phyloP scores from a whole-genome alignment of 2,329 filamentous ascomycete species.

The Didymella sp. region DNA sequence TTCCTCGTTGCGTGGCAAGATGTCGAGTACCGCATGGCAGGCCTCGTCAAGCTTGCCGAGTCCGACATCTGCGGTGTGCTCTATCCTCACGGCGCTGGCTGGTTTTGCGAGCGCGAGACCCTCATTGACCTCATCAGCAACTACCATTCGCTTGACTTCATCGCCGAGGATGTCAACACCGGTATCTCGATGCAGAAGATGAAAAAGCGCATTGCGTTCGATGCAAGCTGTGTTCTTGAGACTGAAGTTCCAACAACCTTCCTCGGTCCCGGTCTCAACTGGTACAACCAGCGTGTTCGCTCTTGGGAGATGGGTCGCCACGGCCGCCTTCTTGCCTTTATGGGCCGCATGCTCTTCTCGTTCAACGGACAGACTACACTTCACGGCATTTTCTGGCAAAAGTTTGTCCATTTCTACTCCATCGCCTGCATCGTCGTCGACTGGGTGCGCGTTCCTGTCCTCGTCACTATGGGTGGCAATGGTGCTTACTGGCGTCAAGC shows the following conservation, averaged over 20 bases:
- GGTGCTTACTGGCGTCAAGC: slow-evolving; percentile 22
- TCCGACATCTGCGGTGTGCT: slow-evolving; percentile 24
- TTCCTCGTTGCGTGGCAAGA: slow-evolving; percentile 30
- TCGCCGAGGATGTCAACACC: slow-evolving; percentile 28
- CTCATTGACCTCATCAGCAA: slow-evolving; percentile 26
- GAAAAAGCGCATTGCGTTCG: slow-evolving; percentile 28
- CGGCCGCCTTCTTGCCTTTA: slow-evolving; percentile 25
- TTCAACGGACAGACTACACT: slow-evolving; percentile 18
- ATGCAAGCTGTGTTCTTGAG: slow-evolving; percentile 23
- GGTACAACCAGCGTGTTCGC: slow-evolving; percentile 26
- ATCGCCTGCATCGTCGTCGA: slow-evolving; percentile 27
- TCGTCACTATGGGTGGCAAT: slow-evolving; percentile 24
- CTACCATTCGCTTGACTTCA: slow-evolving; percentile 30
- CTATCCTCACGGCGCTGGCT: slow-evolving; percentile 29
- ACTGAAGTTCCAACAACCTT: slow-evolving; percentile 30
- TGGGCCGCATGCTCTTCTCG: slow-evolving; percentile 20
- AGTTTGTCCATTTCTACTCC: slow-evolving; percentile 25
- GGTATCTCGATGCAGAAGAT: slow-evolving; percentile 24
- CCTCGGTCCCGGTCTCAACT: slow-evolving; percentile 27
- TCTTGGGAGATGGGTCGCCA: slow-evolving; percentile 32
- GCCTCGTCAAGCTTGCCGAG: slow-evolving; percentile 25
- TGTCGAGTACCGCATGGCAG: slow-evolving; percentile 23
- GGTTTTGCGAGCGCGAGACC: slow-evolving; percentile 26
- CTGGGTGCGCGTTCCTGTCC: slow-evolving; percentile 25
- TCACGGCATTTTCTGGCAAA: slow-evolving; percentile 26